Base-by-base conservation (phyloP, 2,329 filamentous ascomycete species). In the Pseudogymnoascus verrucosus region DNA sequence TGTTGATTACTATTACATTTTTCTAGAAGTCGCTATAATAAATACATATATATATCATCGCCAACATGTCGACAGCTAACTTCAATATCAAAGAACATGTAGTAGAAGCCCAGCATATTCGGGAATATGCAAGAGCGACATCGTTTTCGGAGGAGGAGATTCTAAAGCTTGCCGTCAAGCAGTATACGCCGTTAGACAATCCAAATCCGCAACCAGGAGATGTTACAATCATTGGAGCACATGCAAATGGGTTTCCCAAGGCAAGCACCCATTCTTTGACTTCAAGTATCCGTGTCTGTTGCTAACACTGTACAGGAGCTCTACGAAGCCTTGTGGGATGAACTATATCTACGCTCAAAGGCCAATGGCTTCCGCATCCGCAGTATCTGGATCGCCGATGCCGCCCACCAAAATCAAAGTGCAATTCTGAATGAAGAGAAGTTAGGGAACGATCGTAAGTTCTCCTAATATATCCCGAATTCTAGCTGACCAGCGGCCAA, bases 201-300 rank as follows among this genome's bases (percentile, higher is more conserved):
- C 81, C 79, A 0, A 75, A 78, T 23, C 89, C 91, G 0, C 80
- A 85, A 66, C 83, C 85, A 1, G 90, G 90, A 36, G 90, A 95
- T 74, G 78, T 97, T 7, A 97, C 91, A 19, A 87, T 98, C 64
- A 86, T 98, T 63, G 91, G 84, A 10, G 88, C 89, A 4, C 93
- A 97, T 76, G 93, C 91, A 60, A 97, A 97, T 78, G 93, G 89
- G 10, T 96, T 97, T 69, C 89, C 91, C 10, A 98, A 97, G 82
- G 90, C 90, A 74, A 62, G 70, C 26, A 51, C 16, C 34, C 19
- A 12, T 61, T 26, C 59, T 65, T 65, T 31, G 57, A 23, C 16
- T 26, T 11, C 47, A 39, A 34, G 16, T 64, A 39, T 63, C 23
- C 19, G 21, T 47, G 59, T 11, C n/a, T n/a, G 6, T 61, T 23